Evolutionary conservation across 2,329 filamentous ascomycete genomes (phyloP).

Genomic region (Colletotrichum coccodes): DNA sequence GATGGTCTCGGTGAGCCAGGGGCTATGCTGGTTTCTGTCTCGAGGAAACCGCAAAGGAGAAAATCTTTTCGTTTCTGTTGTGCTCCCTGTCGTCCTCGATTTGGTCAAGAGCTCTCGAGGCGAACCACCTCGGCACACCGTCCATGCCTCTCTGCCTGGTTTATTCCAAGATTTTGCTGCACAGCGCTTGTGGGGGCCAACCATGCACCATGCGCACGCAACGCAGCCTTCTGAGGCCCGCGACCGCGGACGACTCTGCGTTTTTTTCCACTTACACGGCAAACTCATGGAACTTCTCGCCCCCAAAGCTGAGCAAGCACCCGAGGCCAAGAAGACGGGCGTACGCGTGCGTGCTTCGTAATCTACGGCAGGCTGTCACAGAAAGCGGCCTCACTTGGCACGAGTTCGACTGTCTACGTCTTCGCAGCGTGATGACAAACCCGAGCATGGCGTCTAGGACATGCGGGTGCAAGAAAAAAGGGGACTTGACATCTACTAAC

Average conservation of each 20-base stretch:
- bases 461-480: background rate
- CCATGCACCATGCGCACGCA: constrained; percentile 15
- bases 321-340: background rate
- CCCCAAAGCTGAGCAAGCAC: constrained; percentile 23
- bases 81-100: background rate
- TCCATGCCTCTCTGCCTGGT: too few relatives aligned
- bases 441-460: background rate
- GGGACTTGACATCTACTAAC: background rate
- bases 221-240: background rate
- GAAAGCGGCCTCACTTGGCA: background rate
- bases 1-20: constrained; percentile 13
- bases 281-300: background rate
- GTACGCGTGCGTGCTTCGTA: constrained; percentile 21
- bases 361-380: constrained; percentile 5
- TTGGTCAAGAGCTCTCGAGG: background rate
- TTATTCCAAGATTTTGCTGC: background rate
- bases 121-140: background rate
- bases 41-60: background rate
- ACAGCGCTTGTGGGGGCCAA: constrained; percentile 30
- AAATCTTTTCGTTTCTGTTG: background rate
- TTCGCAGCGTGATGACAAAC: background rate
- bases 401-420: background rate
- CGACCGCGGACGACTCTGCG: background rate
- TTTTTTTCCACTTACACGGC: constrained; percentile 16
- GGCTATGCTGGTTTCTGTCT: constrained; percentile 14